A percentile compares a stretch with the other conserved stretches of the same genome.
These are phyloP conservation scores for Talaromyces rugulosus DNA, from an alignment of 2,329 filamentous ascomycete species.

Conservation along the genomic window DNA sequence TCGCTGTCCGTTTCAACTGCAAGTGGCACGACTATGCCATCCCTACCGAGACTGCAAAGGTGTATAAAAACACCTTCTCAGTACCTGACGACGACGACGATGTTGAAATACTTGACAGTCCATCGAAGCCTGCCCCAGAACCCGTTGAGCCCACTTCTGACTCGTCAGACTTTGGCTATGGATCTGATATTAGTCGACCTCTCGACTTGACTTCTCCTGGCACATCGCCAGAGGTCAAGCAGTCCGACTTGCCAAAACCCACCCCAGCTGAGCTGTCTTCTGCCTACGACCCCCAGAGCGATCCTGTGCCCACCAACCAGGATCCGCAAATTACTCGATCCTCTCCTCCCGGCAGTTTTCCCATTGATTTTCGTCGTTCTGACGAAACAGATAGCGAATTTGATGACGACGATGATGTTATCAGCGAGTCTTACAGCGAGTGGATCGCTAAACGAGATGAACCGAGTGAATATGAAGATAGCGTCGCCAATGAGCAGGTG, in stretches of 20 bases:
- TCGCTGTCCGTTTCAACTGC: constrained; percentile 12
- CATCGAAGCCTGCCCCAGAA: neutral
- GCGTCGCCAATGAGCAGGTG: neutral
- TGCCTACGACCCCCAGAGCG: neutral
- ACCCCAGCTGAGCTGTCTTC: neutral
- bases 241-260: constrained; percentile 3
- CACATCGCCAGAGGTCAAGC: constrained; percentile 20
- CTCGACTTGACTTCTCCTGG: constrained; percentile 20
- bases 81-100: constrained; percentile 33
- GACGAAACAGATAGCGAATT: constrained; percentile 11
- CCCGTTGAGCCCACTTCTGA: neutral
- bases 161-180: constrained; percentile 17
- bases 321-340: constrained; percentile 6
- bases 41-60: constrained; percentile 6
- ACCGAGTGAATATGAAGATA: neutral
- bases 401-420: constrained; percentile 4
- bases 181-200: constrained; percentile 18
- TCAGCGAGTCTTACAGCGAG: neutral
- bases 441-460: neutral
- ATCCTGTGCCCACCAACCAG: neutral
- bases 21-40: constrained; percentile 9
- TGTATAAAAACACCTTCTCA: constrained; percentile 34
- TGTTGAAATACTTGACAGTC: constrained; percentile 3
- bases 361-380: constrained; percentile 3
- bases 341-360: constrained; percentile 6